These are phyloP conservation scores for Lichenothelia convexa DNA, from an alignment of 495 filamentous ascomycete species.

Conservation along the genomic window DNA sequence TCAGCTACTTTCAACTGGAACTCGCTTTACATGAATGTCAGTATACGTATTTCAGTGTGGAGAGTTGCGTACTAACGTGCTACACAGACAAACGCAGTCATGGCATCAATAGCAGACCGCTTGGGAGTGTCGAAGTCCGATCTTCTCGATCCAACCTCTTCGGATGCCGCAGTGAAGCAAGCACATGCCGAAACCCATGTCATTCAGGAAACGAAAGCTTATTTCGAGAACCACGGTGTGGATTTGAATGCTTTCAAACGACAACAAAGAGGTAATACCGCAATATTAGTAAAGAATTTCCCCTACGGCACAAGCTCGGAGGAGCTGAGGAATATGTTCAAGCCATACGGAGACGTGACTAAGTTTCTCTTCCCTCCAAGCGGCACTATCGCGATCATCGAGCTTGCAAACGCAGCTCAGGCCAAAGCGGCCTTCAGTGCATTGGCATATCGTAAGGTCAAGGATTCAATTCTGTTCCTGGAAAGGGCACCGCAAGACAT, in stretches of 20 bases:
- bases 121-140: constrained; percentile 79
- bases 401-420: constrained; percentile 59
- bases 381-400: constrained; percentile 81
- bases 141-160: constrained; percentile 78
- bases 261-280: constrained; percentile 62
- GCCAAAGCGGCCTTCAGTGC: constrained; percentile 64
- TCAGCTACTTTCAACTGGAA: constrained; percentile 86
- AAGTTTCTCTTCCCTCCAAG: constrained; percentile 78
- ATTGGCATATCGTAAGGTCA: constrained; percentile 75
- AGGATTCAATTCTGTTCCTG: constrained; percentile 78
- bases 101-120: constrained; percentile 72
- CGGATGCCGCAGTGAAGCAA: constrained; percentile 87
- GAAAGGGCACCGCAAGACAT: constrained; percentile 82
- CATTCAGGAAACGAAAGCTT: constrained; percentile 88
- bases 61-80: constrained; percentile 18
- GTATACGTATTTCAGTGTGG: too few species aligned
- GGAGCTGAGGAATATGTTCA: constrained; percentile 46
- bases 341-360: constrained; percentile 53
- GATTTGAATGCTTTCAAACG: constrained; percentile 81
- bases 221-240: constrained; percentile 71
- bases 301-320: constrained; percentile 57
- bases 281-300: constrained; percentile 91
- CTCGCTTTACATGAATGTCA: constrained; percentile 90
- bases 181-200: constrained; percentile 90
- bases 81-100: constrained; percentile 75